A percentile compares a stretch with the other conserved stretches of the same genome.
Evolutionary conservation across 2,329 filamentous ascomycete species (phyloP).

Genomic region (Madurella fahalii): DNA sequence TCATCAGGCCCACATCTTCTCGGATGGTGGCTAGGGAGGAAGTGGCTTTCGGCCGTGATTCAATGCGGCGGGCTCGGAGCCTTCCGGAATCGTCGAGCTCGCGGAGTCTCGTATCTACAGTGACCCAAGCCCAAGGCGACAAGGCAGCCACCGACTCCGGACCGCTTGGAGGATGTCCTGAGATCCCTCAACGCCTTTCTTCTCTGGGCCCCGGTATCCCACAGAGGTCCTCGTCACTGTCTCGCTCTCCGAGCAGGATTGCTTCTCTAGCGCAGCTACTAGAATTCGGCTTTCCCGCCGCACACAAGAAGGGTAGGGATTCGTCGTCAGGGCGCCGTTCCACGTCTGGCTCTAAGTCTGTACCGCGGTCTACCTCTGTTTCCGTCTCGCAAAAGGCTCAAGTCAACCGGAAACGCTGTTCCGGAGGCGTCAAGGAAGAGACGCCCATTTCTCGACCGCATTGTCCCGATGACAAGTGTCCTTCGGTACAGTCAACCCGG

Average conservation of each 20-base stretch:
- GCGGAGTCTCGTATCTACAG: constrained; percentile 3
- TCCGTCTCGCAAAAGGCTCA: constrained; percentile 20
- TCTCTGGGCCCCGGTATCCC: constrained; percentile 13
- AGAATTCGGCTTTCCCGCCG: constrained; percentile 21
- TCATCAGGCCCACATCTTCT: constrained; percentile 51
- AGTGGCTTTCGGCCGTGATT: constrained; percentile 17
- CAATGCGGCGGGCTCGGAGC: constrained; percentile 22
- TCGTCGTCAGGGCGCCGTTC: constrained; percentile 9
- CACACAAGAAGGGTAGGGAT: neutral
- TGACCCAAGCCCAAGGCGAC: neutral
- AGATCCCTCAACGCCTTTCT: constrained; percentile 2
- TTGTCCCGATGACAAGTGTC: constrained; percentile 11
- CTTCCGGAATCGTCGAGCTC: constrained; percentile 21
- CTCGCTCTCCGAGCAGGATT: neutral
- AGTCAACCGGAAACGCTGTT: constrained; percentile 16
- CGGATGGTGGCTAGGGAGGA: constrained; percentile 57
- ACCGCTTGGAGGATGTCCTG: neutral
- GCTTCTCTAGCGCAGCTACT: constrained; percentile 19
- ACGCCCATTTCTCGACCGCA: constrained; percentile 1
- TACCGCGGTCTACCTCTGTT: constrained; percentile 10
- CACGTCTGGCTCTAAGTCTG: constrained; percentile 13
- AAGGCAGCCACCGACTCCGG: neutral
- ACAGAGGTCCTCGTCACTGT: constrained; percentile 20
- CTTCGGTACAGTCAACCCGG: constrained; percentile 14
- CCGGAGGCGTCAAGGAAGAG: constrained; percentile 8